Evolutionary conservation across 257 asterid species (phyloP), one percentile per base, ranked within the genome.

Genomic region (Agastache rugosa): DNA sequence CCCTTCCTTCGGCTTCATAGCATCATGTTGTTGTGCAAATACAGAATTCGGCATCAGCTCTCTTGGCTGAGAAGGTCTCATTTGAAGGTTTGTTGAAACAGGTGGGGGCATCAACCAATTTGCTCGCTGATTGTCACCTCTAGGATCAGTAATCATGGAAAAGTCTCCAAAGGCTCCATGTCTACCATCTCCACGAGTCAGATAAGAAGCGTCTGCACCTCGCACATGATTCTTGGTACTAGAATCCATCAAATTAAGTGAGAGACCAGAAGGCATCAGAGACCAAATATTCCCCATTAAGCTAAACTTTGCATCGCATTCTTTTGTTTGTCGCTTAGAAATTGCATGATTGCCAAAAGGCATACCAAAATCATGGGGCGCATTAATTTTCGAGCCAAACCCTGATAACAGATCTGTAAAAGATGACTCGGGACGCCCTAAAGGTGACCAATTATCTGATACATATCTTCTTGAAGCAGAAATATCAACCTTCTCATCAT

Each of bases 101-200:
- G 93, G 90, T 12, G 93, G 93, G 35, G 95, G 92, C 92, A 87
- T 92, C 80, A 80, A 60, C 97, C 98, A 92, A 79, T 80, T 86
- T 58, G 80, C 71, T 71, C 77, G 93, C 78, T 88, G 92, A 81
- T 80, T 73, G 17, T 83, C 93, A 53, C 76, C 75, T 67, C 84
- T 74, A 74, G 63, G 79, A 69, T 86, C 88, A 77, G 87, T 69
- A 48, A 75, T 71, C 76, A 84, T 50, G 22, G 95, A 62, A 79
- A 71, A 83, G 56, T 90, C 93, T 14, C 85, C 81, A 61, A 72
- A 81, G 31, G 83, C 76, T 71, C 85, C 85, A 63, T 82, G 86
- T 77, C 89, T 80, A 34, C 63, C 39, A 78, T 92, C 96, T 63
- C 91, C 91, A 16, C 76, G 85, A 29, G 84, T 61, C 66, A 82